Evolutionary conservation across 139 green algal species (phyloP), one percentile per base, ranked within the genome.

Genomic region (Chloropicon primus): DNA sequence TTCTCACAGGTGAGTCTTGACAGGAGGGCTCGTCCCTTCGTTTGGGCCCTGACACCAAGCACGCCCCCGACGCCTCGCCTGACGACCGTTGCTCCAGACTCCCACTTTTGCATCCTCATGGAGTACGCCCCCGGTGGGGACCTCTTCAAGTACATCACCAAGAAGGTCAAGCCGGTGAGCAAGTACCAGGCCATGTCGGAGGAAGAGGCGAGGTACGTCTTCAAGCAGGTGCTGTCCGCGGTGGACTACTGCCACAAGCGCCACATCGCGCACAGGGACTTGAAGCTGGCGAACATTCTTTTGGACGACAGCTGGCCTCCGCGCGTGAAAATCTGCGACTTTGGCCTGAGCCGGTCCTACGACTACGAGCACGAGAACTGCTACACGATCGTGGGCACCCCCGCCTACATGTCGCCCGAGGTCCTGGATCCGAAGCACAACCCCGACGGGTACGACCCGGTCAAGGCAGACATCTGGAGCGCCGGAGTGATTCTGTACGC

Each of bases 221-320:
- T 96, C 84, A 91, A 85, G 82, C 93, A 97, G 87, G 92, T 97
- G 73, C 79, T 97, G 0, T 87, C 76, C 2, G 91, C 92, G 0
- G 90, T 97, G n/a, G 89, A 93, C 77, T 97, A 94, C 84, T 95
- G 92, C 96, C 27, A 91, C 81, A 81, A 79, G 10, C 88, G 95
- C 79, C 86, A 86, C 24, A 92, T 97, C 25, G 92, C 91, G 0
- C 92, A 97, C 87, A 81, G 75, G 26, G 75, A 79, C 26, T 76
- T 88, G 1, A 91, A 91, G 83, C 83, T 91, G 24, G 87, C 90
- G 80, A 91, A 91, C 82, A 89, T 84, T 27, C 84, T 91, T 54
- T 79, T 91, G 25, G 86, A 89, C 76, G 72, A 77, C 1, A 25
- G 27, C 72, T 54, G 80, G n/a, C 87, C 87, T 0, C 79, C 87